These are phyloP conservation scores for Ophiorrhiza pumila DNA, from an alignment of 257 asterid species.

Conservation along the genomic window DNA sequence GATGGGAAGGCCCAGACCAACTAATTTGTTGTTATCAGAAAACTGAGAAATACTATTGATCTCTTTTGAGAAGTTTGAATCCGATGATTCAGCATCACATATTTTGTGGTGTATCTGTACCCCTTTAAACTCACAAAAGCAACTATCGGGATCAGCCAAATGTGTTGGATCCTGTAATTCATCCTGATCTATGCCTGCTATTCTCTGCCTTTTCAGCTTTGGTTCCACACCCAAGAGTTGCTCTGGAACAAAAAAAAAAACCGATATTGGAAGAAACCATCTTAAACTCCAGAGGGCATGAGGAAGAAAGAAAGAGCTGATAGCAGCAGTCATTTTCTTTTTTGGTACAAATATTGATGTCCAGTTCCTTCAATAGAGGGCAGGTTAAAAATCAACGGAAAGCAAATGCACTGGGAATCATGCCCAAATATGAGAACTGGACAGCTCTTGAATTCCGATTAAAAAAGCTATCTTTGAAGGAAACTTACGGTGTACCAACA, in stretches of 20 bases:
- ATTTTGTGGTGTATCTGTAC: constrained; percentile 86
- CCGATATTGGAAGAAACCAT: constrained; percentile 3
- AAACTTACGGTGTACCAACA: background rate
- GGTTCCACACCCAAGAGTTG: constrained; percentile 37
- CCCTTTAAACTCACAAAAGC: constrained; percentile 81
- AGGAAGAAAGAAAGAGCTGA: background rate
- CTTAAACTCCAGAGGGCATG: background rate
- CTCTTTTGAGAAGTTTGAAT: constrained; percentile 27
- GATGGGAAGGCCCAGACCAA: constrained; percentile 54
- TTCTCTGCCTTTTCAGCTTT: constrained; percentile 32
- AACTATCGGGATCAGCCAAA: constrained; percentile 84
- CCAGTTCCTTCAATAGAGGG: background rate
- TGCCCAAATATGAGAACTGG: too few relatives aligned
- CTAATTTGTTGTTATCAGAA: constrained; percentile 25
- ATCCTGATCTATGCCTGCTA: constrained; percentile 67
- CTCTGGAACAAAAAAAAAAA: constrained; percentile 39
- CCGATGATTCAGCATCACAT: constrained; percentile 41
- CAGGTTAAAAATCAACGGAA: background rate
- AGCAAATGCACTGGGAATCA: background rate
- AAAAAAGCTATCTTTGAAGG: background rate
- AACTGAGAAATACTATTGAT: constrained; percentile 26
- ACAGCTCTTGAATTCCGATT: background rate
- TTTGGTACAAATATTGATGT: background rate
- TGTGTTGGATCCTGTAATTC: constrained; percentile 63
- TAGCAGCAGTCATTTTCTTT: background rate